Conservation (phyloP, 2,329 filamentous ascomycete genomes). For the Penicillium sp. region DNA sequence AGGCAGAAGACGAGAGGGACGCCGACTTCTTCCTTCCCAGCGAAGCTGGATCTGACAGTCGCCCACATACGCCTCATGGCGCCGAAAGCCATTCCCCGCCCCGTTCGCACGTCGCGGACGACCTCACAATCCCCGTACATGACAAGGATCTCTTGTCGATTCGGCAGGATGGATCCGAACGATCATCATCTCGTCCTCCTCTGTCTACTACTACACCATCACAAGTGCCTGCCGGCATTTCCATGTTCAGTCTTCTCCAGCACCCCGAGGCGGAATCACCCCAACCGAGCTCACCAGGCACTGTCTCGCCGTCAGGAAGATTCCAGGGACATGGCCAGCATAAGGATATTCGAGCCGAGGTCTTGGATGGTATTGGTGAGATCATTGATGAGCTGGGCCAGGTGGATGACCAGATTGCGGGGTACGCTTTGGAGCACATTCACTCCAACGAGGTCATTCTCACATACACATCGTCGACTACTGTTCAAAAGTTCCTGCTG, state of each 20-base stretch:
- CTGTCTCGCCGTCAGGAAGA: conserved; percentile 32
- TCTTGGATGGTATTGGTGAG: conserved; percentile 90
- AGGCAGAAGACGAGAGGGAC: conserved; percentile 76
- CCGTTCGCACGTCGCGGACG: conserved; percentile 11
- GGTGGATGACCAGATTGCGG: conserved; percentile 88
- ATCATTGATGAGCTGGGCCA: conserved; percentile 93
- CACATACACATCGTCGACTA: conserved; percentile 79
- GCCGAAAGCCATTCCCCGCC: conserved; percentile 30
- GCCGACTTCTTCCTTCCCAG: conserved; percentile 54
- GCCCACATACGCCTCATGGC: conserved; percentile 39
- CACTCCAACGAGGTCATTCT: conserved; percentile 90
- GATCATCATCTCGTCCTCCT: conserved; percentile 51
- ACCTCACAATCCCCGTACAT: conserved; percentile 18
- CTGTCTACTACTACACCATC: conserved; percentile 58
- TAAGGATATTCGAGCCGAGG: conserved; percentile 79
- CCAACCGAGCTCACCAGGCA: conserved; percentile 34
- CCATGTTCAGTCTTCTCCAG: conserved; percentile 84
- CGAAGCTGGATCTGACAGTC: conserved; percentile 57
- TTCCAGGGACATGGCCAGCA: conserved; percentile 24
- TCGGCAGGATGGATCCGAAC: conserved; percentile 29
- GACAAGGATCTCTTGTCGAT: conserved; percentile 25
- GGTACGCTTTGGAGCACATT: conserved; percentile 84
- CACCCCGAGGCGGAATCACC: conserved; percentile 52
- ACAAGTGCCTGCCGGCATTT: conserved; percentile 52
- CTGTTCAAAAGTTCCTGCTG: conserved; percentile 83